These are phyloP conservation scores for Lichtheimia ornata DNA, from an alignment of 371 early-diverging fungal genomes.

Conservation along the genomic window DNA sequence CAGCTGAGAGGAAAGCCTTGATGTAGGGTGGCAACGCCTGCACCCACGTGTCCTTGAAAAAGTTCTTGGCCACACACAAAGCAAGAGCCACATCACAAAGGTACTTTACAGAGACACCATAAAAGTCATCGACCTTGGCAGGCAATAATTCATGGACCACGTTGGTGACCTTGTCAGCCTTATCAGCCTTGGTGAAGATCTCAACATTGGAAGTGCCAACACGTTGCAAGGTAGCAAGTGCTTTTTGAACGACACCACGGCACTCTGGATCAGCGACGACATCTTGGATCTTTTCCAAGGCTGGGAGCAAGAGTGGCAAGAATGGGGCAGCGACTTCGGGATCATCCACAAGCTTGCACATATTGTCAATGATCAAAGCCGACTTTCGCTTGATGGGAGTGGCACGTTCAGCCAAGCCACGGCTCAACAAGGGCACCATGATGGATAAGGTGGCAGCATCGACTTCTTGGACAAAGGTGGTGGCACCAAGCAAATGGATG, in stretches of 20 bases:
- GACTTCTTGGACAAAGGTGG: constrained; percentile 80
- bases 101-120: constrained; percentile 34
- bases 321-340: constrained; percentile 81
- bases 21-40: constrained; percentile 55
- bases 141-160: constrained; percentile 44
- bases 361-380: constrained; percentile 83
- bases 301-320: constrained; percentile 79
- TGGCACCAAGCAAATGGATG: constrained; percentile 66
- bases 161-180: constrained; percentile 44
- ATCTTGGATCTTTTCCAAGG: constrained; percentile 74
- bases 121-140: constrained; percentile 29
- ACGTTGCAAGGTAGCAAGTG: constrained; percentile 42
- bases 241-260: constrained; percentile 63
- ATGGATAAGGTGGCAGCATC: constrained; percentile 82
- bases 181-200: constrained; percentile 44
- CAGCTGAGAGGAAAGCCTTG: constrained; percentile 42
- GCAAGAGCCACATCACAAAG: constrained; percentile 44
- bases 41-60: constrained; percentile 38
- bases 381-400: constrained; percentile 76
- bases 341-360: constrained; percentile 82
- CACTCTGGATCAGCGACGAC: constrained; percentile 80
- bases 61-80: constrained; percentile 41
- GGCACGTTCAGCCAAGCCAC: constrained; percentile 71
- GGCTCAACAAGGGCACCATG: constrained; percentile 75
- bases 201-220: constrained; percentile 35